Percentiles rank a stretch among this genome's conserved stretches.
Evolutionary conservation across 345 rosid genomes (phyloP).

Genomic region (Firmiana major): DNA sequence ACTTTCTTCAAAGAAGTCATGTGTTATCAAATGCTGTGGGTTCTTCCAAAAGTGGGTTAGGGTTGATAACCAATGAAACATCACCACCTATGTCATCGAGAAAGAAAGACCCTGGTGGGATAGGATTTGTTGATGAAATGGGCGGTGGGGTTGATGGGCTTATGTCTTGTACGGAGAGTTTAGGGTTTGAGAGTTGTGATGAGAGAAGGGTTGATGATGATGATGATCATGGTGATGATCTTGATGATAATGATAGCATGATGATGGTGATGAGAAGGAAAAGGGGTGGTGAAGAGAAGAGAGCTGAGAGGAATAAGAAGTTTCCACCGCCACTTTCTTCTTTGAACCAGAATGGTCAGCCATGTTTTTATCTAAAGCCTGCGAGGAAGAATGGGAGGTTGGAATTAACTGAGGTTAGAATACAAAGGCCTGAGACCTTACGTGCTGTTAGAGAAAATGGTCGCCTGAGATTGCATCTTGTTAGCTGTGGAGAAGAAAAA

Average conservation of each 20-base stretch:
- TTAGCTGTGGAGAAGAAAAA: constrained; percentile 17
- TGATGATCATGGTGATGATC: background rate
- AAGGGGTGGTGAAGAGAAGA: constrained; percentile 12
- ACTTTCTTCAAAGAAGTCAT: constrained; percentile 46
- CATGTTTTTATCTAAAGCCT: constrained; percentile 52
- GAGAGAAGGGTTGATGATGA: constrained; percentile 45
- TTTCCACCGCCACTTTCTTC: constrained; percentile 72
- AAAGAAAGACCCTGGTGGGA: constrained; percentile 38
- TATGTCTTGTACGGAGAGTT: constrained; percentile 77
- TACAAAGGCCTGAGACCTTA: constrained; percentile 55
- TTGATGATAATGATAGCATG: no score
- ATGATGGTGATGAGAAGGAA: constrained; percentile 15
- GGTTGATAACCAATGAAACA: constrained; percentile 28
- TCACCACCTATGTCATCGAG: no score
- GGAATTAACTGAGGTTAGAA: constrained; percentile 57
- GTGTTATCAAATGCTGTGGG: background rate
- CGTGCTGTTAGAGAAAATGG: constrained; percentile 54
- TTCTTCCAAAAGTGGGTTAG: constrained; percentile 27
- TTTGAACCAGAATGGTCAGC: constrained; percentile 53
- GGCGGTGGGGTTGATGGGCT: constrained; percentile 51
- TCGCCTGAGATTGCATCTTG: constrained; percentile 59
- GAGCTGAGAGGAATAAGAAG: constrained; percentile 23
- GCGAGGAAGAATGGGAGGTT: constrained; percentile 69
- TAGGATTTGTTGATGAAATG: constrained; percentile 41
- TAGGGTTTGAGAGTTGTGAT: constrained; percentile 83